A percentile compares a stretch with the other conserved stretches of the same genome.
phyloP scores from a whole-genome alignment of 2,329 filamentous ascomycete genomes.

The Cadophora sp. region DNA sequence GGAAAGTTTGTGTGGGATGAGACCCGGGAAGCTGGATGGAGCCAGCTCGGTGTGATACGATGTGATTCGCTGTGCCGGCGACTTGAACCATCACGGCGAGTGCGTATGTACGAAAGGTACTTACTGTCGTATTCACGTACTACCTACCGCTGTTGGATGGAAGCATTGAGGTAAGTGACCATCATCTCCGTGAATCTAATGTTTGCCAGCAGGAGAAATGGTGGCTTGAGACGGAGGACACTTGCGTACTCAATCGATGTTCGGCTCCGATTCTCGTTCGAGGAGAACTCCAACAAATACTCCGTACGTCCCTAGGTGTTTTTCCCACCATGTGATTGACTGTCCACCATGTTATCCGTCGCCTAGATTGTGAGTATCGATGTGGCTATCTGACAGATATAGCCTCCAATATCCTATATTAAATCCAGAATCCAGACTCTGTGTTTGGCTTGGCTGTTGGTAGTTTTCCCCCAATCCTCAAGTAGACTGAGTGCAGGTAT shows the following conservation, averaged over 20 bases:
- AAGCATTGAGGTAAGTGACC: too few species aligned
- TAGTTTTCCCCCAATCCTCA: too few species aligned
- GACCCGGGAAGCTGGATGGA: background rate
- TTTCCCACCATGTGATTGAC: too few species aligned
- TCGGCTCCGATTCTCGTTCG: too few species aligned
- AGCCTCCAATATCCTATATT: background rate
- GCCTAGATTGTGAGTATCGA: background rate
- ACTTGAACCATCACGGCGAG: background rate
- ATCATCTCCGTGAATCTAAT: too few species aligned
- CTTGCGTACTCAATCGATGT: too few species aligned
- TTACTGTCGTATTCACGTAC: background rate
- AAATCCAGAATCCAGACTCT: background rate
- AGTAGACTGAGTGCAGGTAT: background rate
- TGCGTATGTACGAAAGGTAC: background rate
- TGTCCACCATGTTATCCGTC: too few species aligned
- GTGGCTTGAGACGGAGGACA: too few species aligned
- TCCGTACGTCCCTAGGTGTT: too few species aligned
- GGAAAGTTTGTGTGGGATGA: background rate
- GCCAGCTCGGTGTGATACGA: background rate
- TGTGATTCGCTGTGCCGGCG: background rate
- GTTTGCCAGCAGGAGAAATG: too few species aligned
- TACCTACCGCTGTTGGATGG: background rate
- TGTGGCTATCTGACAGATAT: background rate
- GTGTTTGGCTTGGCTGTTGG: background rate
- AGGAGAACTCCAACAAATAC: too few species aligned